Percentiles rank a stretch among this genome's conserved stretches.
Evolutionary conservation across 139 green algal species (phyloP).

Genomic region (Astrephomene gubernaculifera): DNA sequence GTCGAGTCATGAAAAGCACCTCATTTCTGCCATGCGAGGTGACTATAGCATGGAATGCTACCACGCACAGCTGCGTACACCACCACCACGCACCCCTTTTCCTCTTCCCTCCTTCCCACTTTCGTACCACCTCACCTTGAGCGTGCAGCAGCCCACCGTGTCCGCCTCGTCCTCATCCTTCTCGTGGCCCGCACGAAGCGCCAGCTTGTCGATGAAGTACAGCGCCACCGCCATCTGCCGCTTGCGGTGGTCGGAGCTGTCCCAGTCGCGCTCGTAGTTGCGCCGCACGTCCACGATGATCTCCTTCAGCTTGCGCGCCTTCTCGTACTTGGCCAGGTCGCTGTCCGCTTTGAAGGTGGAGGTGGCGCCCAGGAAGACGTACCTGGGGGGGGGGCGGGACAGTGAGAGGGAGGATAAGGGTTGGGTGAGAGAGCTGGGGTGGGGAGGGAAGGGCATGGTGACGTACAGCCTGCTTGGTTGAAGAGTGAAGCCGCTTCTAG

Average conservation of each 20-base stretch:
- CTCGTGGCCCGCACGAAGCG: conserved; percentile 97
- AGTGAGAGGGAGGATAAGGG: too few relatives aligned
- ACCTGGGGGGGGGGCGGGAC: too few relatives aligned
- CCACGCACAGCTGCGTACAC: too few relatives aligned
- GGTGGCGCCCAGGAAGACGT: conserved; percentile 96
- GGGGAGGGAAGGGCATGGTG: too few relatives aligned
- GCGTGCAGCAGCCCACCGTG: conserved; percentile 95
- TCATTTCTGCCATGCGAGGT: too few relatives aligned
- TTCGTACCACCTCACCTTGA: conserved; percentile 96
- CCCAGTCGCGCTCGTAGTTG: conserved; percentile 78
- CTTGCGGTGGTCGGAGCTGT: conserved; percentile 60
- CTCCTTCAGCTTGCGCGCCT: conserved; percentile 91
- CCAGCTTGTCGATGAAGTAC: conserved; percentile 99
- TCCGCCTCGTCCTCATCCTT: conserved; percentile 99
- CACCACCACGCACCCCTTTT: too few relatives aligned
- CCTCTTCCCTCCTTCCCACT: too few relatives aligned
- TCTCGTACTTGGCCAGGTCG: conserved; percentile 98
- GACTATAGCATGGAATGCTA: too few relatives aligned
- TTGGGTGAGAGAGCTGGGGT: too few relatives aligned
- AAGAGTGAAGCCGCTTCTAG: too few relatives aligned
- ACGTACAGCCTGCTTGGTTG: too few relatives aligned
- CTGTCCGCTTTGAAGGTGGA: conserved; percentile 91
- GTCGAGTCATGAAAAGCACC: too few relatives aligned
- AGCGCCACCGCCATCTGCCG: conserved; percentile 94
- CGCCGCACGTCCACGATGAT: conserved; percentile 67